phyloP scores from a whole-genome alignment of 441 rosid genomes.

The Adansonia rubrostipa region DNA sequence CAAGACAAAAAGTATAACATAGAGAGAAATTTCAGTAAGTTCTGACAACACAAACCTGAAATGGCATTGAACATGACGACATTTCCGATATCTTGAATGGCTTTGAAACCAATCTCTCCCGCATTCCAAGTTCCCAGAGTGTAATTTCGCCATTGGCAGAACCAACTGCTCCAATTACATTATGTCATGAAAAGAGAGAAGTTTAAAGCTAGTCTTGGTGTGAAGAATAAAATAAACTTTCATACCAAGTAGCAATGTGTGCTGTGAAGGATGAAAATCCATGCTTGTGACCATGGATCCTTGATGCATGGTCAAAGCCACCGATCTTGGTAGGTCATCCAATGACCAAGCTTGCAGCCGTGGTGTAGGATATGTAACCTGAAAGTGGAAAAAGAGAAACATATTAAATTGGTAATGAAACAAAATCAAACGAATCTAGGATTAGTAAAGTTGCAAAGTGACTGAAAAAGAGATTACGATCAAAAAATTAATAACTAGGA shows the following conservation, averaged over 20 bases:
- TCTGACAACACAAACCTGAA: conserved; percentile 60
- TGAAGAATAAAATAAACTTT: conserved; percentile 2
- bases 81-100: conserved; percentile 79
- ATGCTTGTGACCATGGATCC: conserved; percentile 80
- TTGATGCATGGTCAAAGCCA: conserved; percentile 68
- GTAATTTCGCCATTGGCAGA: conserved; percentile 78
- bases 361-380: conserved; percentile 72
- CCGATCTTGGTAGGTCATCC: conserved; percentile 85
- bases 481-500: conserved; percentile 24
- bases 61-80: conserved; percentile 48
- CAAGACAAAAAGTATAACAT: not conserved
- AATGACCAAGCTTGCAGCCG: conserved; percentile 71
- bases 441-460: conserved; percentile 9
- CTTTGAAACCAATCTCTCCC: conserved; percentile 69
- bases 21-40: conserved; percentile 3
- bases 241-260: conserved; percentile 78
- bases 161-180: conserved; percentile 68
- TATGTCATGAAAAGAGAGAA: conserved; percentile 33
- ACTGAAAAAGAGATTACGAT: conserved; percentile 28
- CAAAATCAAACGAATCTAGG: not conserved
- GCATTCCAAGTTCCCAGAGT: conserved; percentile 73
- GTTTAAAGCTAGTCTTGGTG: conserved; percentile 5
- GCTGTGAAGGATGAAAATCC: conserved; percentile 83
- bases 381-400: conserved; percentile 25
- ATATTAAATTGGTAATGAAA: conserved; percentile 21